Conservation (phyloP, 306 rosid species). For the Cucurbita maxima region DNA sequence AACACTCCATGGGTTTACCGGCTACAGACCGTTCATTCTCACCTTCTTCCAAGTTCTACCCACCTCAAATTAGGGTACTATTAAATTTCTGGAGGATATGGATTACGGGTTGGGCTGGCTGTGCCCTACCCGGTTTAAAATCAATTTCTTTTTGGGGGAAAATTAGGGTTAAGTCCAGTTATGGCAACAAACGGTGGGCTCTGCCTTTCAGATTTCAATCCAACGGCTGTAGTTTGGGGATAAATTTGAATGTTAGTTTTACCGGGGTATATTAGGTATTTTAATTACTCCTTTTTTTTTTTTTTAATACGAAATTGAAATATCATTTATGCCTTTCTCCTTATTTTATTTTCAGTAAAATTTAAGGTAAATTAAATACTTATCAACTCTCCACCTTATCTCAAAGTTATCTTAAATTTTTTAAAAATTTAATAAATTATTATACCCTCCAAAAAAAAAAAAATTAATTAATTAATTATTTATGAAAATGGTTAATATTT, state of each 20-base stretch:
- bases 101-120: not conserved
- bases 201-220: not conserved
- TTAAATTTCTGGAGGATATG: not conserved
- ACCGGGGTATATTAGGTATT: too few relatives aligned
- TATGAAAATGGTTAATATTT: too few relatives aligned
- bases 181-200: not conserved
- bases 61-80: conserved; percentile 20
- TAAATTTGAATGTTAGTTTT: not conserved
- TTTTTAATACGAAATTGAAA: too few relatives aligned
- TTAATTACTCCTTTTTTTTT: too few relatives aligned
- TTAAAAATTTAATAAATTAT: too few relatives aligned
- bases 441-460: too few relatives aligned
- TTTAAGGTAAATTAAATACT: too few relatives aligned
- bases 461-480: too few relatives aligned
- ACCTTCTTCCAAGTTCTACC: not conserved
- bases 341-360: too few relatives aligned
- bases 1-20: conserved; percentile 22
- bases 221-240: not conserved
- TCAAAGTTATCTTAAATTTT: too few relatives aligned
- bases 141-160: not conserved
- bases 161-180: conserved; percentile 1
- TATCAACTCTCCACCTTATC: too few relatives aligned
- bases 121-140: not conserved
- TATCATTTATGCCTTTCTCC: too few relatives aligned
- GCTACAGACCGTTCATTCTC: conserved; percentile 25